phyloP scores from a whole-genome alignment of 2,329 filamentous ascomycete genomes.

The Pestalotiopsis sp. region DNA sequence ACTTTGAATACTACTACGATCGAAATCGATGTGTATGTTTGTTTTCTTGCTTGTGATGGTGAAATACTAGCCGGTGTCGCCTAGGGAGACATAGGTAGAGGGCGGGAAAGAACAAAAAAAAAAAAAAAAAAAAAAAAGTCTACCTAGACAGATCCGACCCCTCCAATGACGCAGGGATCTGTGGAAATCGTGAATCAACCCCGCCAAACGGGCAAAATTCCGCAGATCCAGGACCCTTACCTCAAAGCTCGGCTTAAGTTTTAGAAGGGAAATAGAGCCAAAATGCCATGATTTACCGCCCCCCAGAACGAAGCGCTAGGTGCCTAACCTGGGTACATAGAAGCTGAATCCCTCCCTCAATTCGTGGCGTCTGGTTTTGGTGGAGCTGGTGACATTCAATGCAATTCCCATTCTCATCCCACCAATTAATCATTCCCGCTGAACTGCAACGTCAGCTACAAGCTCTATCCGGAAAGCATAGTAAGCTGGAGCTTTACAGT shows the following conservation, averaged over 20 bases:
- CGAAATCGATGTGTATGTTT: too few species aligned
- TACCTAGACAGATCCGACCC: background rate
- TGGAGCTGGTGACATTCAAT: background rate
- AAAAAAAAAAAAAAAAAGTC: background rate
- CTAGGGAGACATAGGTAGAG: background rate
- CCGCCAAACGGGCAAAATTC: conserved; percentile 10
- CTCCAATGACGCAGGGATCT: conserved; percentile 9
- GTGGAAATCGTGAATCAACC: background rate
- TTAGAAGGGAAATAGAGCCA: background rate
- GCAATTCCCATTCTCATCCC: background rate
- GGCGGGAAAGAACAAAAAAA: background rate
- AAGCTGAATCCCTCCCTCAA: background rate
- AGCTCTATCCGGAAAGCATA: background rate
- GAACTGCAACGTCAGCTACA: background rate
- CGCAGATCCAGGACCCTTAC: conserved; percentile 1
- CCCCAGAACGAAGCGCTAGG: conserved; percentile 1
- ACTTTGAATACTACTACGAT: too few species aligned
- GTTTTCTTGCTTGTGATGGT: background rate
- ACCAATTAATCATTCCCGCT: background rate
- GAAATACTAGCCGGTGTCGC: background rate
- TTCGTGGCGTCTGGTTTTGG: background rate
- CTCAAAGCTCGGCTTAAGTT: background rate
- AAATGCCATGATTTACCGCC: conserved; percentile 12
- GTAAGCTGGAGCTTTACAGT: background rate
- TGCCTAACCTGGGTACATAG: background rate